Evolutionary conservation across 331 rosid genomes (phyloP).

Genomic region (Phaseolus coccineus): DNA sequence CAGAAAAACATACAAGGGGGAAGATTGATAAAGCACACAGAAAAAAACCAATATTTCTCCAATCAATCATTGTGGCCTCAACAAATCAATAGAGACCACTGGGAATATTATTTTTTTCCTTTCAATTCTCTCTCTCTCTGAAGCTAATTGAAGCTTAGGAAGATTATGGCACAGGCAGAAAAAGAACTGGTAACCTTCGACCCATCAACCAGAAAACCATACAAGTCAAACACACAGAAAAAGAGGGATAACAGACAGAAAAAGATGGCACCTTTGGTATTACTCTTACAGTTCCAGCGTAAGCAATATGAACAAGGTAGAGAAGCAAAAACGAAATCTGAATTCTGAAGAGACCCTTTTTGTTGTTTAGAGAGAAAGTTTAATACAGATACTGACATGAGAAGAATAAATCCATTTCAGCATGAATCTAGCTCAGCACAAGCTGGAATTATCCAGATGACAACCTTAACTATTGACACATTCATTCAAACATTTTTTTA

Average conservation of each 20-base stretch:
- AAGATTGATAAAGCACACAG: constrained; percentile 54
- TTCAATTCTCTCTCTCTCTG: constrained; percentile 7
- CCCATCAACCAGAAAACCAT: constrained; percentile 32
- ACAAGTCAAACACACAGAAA: constrained; percentile 41
- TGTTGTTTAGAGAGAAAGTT: constrained; percentile 30
- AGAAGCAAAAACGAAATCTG: constrained; percentile 38
- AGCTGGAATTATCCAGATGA: constrained; percentile 57
- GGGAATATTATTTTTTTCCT: not conserved
- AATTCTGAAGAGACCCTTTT: constrained; percentile 27
- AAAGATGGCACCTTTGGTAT: constrained; percentile 55
- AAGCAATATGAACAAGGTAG: constrained; percentile 23
- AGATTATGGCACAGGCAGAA: constrained; percentile 39
- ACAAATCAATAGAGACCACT: constrained; percentile 38
- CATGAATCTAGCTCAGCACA: constrained; percentile 55
- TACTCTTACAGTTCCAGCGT: constrained; percentile 45
- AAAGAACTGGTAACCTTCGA: constrained; percentile 25
- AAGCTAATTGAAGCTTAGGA: constrained; percentile 37
- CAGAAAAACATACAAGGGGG: constrained; percentile 53
- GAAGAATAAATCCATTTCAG: constrained; percentile 42
- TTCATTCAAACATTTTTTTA: constrained; percentile 31
- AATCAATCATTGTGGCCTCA: constrained; percentile 51
- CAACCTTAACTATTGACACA: constrained; percentile 60
- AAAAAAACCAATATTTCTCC: constrained; percentile 52
- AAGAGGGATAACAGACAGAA: constrained; percentile 37
- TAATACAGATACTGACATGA: constrained; percentile 19